phyloP scores from a whole-genome alignment of 108 stramenopile species.

The Cyclotella distinguenda region DNA sequence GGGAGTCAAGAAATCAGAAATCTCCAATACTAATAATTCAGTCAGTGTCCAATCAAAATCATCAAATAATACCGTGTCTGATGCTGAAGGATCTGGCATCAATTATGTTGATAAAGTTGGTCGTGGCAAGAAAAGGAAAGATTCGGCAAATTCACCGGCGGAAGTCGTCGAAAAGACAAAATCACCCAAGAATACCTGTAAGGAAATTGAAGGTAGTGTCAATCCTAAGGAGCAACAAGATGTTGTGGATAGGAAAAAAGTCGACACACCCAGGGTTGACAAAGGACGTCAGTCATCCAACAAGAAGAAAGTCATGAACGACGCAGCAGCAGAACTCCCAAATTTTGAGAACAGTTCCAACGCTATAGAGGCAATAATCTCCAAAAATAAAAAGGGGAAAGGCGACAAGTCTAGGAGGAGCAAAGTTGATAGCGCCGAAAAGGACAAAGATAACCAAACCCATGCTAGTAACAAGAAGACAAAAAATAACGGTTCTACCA shows the following conservation, averaged over 20 bases:
- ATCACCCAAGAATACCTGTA: slow-evolving; percentile 13
- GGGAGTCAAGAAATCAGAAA: slow-evolving; percentile 1
- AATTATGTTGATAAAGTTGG: not conserved
- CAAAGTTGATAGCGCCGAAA: too few species aligned
- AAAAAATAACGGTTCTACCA: slow-evolving; percentile 9
- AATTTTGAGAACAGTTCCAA: not conserved
- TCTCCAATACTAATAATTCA: slow-evolving; percentile 6
- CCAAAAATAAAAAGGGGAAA: too few species aligned
- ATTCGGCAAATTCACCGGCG: slow-evolving; percentile 6
- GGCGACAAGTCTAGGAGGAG: too few species aligned
- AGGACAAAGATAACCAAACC: not conserved
- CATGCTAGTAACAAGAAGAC: not conserved
- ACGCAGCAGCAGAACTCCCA: not conserved
- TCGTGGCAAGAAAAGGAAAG: not conserved
- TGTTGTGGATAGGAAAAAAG: not conserved
- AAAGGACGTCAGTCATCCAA: not conserved
- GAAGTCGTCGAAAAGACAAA: slow-evolving; percentile 10
- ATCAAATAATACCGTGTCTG: slow-evolving; percentile 12
- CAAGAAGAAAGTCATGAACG: not conserved
- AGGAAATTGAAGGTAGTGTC: not conserved
- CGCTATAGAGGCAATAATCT: too few species aligned
- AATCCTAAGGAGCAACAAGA: not conserved
- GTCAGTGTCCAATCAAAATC: slow-evolving; percentile 14
- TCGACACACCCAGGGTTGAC: not conserved
- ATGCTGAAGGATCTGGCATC: too few species aligned